Percentiles rank a stretch among this genome's conserved stretches.
phyloP scores from a whole-genome alignment of 1,284 basidiomycete genomes.

The Golubevia sp. region DNA sequence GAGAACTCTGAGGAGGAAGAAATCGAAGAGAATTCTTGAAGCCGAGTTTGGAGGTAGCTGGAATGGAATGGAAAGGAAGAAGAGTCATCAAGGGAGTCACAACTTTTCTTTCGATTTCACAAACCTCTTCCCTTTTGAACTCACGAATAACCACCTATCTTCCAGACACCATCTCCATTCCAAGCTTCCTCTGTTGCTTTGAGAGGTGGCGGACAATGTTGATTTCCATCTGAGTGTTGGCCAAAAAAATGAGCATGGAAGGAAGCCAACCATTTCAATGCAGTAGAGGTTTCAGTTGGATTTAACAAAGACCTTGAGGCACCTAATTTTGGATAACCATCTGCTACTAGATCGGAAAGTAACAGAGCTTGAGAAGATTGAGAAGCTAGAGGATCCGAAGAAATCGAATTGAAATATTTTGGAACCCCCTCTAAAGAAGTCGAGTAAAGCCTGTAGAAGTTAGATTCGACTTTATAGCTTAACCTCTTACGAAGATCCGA shows the following conservation, averaged over 20 bases:
- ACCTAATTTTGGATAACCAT: neutral
- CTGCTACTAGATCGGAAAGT: neutral
- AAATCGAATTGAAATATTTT: constrained; percentile 8
- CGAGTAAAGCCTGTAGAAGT: constrained; percentile 23
- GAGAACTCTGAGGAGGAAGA: constrained; percentile 11
- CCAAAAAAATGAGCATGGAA: constrained; percentile 3
- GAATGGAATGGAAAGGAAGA: too few species aligned
- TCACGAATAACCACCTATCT: constrained; percentile 22
- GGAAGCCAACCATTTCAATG: neutral
- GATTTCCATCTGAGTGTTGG: too few species aligned
- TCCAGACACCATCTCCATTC: constrained; percentile 21
- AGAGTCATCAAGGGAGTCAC: too few species aligned
- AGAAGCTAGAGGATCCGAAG: neutral
- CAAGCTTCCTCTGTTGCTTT: constrained; percentile 9
- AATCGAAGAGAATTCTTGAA: constrained; percentile 15
- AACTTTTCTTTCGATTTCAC: too few species aligned
- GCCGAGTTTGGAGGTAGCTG: constrained; percentile 22
- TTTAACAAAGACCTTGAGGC: neutral
- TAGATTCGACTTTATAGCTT: constrained; percentile 26
- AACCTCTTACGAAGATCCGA: constrained; percentile 24
- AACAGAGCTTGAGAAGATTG: neutral
- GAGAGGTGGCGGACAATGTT: constrained; percentile 2
- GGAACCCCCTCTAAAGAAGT: neutral
- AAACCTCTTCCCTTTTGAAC: too few species aligned
- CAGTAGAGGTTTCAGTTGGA: neutral